These are phyloP conservation scores for Mortierella sp. DNA, from an alignment of 371 early-diverging fungal genomes.

Conservation along the genomic window DNA sequence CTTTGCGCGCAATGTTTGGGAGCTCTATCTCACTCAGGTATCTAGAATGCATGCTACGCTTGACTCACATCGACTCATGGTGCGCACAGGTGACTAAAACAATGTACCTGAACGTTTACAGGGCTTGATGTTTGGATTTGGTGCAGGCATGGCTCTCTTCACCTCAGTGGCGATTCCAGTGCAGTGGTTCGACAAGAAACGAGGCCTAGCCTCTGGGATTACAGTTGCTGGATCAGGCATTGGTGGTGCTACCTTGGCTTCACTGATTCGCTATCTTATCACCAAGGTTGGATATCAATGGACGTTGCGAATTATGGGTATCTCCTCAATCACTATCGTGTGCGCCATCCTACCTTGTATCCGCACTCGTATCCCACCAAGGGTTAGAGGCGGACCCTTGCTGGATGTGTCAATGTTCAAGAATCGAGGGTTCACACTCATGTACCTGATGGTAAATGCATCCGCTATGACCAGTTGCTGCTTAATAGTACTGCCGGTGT, in stretches of 20 bases:
- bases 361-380: conserved; percentile 53
- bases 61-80: neutral
- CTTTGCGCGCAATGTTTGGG: conserved; percentile 63
- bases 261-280: conserved; percentile 66
- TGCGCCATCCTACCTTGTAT: conserved; percentile 50
- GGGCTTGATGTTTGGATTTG: conserved; percentile 33
- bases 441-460: conserved; percentile 18
- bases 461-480: too few relatives aligned
- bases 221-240: conserved; percentile 77
- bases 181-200: conserved; percentile 65
- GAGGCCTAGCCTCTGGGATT: conserved; percentile 72
- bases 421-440: conserved; percentile 27
- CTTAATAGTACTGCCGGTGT: too few relatives aligned
- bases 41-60: too few relatives aligned
- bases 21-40: conserved; percentile 70
- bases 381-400: conserved; percentile 22
- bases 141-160: conserved; percentile 38
- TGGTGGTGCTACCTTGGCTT: conserved; percentile 75
- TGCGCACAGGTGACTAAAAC: too few relatives aligned
- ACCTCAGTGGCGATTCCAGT: conserved; percentile 54
- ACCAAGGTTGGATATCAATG: conserved; percentile 61
- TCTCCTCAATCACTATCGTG: conserved; percentile 52
- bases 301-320: conserved; percentile 61
- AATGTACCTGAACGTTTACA: too few relatives aligned
- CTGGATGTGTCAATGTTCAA: conserved; percentile 42